Percentiles rank a stretch among this genome's conserved stretches.
These are phyloP conservation scores for Kwoniella mangroviensis DNA, from an alignment of 768 basidiomycete species.

Conservation along the genomic window DNA sequence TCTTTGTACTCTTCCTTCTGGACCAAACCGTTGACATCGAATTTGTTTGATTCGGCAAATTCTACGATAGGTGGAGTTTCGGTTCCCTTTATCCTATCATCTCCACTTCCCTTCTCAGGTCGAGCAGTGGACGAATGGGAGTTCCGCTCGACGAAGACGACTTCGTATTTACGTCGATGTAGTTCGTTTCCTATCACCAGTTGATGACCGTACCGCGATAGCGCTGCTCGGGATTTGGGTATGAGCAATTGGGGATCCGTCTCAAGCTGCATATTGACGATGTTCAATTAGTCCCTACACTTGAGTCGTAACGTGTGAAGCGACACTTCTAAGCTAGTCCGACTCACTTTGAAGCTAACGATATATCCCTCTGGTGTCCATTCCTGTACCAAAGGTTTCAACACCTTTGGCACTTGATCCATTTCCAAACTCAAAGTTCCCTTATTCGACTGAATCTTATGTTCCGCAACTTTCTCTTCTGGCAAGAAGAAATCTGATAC, in stretches of 20 bases:
- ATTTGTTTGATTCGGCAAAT: neutral
- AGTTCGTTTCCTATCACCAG: constrained; percentile 96
- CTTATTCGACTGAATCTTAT: constrained; percentile 97
- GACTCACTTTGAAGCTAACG: constrained; percentile 89
- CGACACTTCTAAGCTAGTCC: no score
- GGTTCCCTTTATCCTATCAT: constrained; percentile 25
- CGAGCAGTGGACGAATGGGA: neutral
- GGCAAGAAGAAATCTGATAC: constrained; percentile 99
- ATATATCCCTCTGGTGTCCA: constrained; percentile 91
- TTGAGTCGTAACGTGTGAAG: no score
- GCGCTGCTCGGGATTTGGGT: constrained; percentile 84
- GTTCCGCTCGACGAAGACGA: constrained; percentile 76
- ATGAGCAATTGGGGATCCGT: constrained; percentile 81
- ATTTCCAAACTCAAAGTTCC: constrained; percentile 93
- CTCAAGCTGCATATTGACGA: constrained; percentile 70
- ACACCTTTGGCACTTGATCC: constrained; percentile 97
- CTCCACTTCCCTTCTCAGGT: constrained; percentile 24
- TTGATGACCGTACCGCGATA: constrained; percentile 94
- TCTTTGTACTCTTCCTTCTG: constrained; percentile 45
- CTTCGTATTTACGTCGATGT: constrained; percentile 85
- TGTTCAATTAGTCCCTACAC: neutral
- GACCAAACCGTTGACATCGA: constrained; percentile 3
- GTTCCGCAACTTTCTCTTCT: constrained; percentile 87
- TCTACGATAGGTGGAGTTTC: constrained; percentile 38
- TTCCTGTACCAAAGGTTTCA: constrained; percentile 89